Percentiles rank a stretch among this genome's conserved stretches.
phyloP scores from a whole-genome alignment of 2,329 filamentous ascomycete genomes.

The Plenodomus biglobosus region DNA sequence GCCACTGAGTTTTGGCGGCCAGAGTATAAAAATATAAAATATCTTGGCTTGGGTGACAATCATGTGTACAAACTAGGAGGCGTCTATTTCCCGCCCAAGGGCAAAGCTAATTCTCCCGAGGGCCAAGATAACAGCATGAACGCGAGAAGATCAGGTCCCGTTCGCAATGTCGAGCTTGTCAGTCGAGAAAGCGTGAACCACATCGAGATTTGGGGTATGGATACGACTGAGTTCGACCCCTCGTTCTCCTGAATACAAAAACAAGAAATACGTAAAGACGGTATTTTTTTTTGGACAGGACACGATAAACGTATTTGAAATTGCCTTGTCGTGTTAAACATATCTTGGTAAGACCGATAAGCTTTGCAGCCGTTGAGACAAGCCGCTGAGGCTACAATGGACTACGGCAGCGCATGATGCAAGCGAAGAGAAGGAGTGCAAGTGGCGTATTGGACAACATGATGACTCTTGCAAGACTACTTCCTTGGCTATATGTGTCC shows the following conservation, averaged over 20 bases:
- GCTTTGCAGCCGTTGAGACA: no score
- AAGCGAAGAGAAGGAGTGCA: no score
- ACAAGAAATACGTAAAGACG: no score
- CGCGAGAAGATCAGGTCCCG: conserved; percentile 30
- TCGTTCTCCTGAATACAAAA: conserved; percentile 22
- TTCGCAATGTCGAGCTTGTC: conserved; percentile 36
- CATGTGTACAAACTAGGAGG: conserved; percentile 44
- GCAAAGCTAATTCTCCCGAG: conserved; percentile 1
- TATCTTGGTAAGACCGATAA: no score
- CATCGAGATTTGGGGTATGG: conserved; percentile 51
- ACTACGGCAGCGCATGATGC: no score
- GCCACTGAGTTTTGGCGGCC: conserved; percentile 39
- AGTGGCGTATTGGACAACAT: no score
- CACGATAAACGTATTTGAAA: no score
- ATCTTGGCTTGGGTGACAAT: conserved; percentile 44
- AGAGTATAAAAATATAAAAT: conserved; percentile 41
- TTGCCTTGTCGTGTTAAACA: no score
- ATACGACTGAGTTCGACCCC: conserved; percentile 40
- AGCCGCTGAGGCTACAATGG: no score
- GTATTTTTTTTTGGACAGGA: no score
- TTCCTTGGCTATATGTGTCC: no score
- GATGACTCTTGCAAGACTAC: no score
- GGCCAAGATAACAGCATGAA: conserved; percentile 29
- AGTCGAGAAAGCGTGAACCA: conserved; percentile 43
- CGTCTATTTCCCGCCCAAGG: conserved; percentile 27